These are phyloP conservation scores for Pseudopyrenochaeta lycopersici DNA, from an alignment of 2,329 filamentous ascomycete genomes.

Conservation along the genomic window DNA sequence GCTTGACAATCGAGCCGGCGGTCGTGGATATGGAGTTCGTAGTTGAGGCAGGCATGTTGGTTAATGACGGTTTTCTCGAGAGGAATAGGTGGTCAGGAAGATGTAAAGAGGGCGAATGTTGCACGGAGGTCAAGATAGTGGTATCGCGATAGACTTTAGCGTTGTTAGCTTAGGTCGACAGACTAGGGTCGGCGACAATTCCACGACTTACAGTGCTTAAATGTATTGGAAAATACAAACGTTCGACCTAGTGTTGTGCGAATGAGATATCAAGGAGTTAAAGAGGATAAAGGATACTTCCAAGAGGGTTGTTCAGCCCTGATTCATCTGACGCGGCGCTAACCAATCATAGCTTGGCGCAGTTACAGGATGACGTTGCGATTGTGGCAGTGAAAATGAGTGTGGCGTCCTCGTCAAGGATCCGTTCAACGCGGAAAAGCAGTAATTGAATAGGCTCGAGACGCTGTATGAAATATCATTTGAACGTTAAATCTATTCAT, in stretches of 20 bases:
- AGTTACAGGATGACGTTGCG: conserved; percentile 31
- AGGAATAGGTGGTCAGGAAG: background rate
- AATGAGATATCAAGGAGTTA: conserved; percentile 6
- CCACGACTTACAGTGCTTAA: background rate
- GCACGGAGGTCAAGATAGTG: background rate
- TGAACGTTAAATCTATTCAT: background rate
- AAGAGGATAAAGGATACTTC: conserved; percentile 13
- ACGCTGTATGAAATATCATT: background rate
- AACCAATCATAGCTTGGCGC: conserved; percentile 22
- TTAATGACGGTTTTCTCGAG: background rate
- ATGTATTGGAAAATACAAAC: background rate
- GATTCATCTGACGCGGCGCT: conserved; percentile 25
- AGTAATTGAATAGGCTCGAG: no score
- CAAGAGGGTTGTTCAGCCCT: conserved; percentile 18
- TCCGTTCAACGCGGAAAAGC: no score
- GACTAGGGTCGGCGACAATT: no score
- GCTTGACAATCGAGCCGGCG: conserved; percentile 46
- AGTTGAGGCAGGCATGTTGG: conserved; percentile 44
- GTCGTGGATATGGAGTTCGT: conserved; percentile 40
- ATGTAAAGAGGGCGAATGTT: background rate
- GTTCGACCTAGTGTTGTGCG: background rate
- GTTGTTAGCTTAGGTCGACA: conserved; percentile 7
- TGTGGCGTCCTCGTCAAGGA: background rate
- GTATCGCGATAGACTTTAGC: background rate
- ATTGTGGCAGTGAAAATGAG: conserved; percentile 25